Percentiles rank a stretch among this genome's conserved stretches.
Conservation (phyloP, 345 rosid species). For the Lumnitzera littorea region DNA sequence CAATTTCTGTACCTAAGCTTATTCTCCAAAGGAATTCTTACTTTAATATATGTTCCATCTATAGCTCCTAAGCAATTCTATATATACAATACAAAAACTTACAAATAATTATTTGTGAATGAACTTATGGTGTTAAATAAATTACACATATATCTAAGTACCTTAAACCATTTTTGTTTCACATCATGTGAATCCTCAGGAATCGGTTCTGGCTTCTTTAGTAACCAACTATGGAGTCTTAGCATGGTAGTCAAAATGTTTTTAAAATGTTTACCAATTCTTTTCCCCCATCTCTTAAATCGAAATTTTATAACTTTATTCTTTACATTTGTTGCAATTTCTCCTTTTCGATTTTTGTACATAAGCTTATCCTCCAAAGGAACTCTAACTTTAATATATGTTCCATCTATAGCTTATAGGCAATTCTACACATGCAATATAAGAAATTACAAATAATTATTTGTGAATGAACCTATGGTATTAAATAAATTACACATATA, state of each 20-base stretch:
- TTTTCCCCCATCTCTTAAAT: no score
- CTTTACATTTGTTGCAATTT: no score
- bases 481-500: no score
- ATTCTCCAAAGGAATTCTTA: no score
- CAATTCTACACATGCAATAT: background rate
- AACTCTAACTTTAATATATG: background rate
- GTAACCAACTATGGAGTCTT: no score
- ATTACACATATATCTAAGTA: background rate
- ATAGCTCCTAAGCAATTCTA: constrained; percentile 2
- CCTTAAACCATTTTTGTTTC: constrained; percentile 1
- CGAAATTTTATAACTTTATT: no score
- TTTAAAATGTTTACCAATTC: no score
- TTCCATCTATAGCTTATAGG: background rate
- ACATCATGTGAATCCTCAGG: background rate
- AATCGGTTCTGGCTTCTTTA: background rate
- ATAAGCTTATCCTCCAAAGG: no score
- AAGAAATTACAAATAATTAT: background rate
- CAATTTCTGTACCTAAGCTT: no score
- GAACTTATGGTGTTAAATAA: no score
- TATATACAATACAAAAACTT: background rate
- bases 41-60: background rate
- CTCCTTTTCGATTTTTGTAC: no score
- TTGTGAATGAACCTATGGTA: background rate
- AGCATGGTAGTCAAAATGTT: no score
- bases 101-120: background rate